Evolutionary conservation across 495 filamentous ascomycete species (phyloP).

Genomic region (Oidiodendron maius): DNA sequence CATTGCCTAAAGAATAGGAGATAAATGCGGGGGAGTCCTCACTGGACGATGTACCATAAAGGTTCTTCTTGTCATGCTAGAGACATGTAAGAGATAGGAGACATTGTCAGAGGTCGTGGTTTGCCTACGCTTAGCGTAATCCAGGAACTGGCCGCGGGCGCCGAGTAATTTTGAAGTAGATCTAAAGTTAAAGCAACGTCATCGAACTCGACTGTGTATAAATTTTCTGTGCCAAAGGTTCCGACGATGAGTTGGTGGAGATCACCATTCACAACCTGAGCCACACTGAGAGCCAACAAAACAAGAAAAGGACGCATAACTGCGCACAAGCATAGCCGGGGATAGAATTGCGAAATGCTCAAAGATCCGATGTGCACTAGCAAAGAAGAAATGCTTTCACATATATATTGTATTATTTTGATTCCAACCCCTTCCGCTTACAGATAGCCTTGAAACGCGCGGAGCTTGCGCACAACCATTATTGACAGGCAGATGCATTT

Average conservation of each 20-base stretch:
- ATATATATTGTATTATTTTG: too few species aligned
- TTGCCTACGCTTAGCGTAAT: slow-evolving; percentile 29
- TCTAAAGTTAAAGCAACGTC: slow-evolving; percentile 21
- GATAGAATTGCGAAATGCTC: too few species aligned
- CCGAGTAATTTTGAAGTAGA: slow-evolving; percentile 15
- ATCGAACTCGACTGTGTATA: slow-evolving; percentile 29
- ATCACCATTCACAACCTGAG: slow-evolving; percentile 9
- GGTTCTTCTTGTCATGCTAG: slow-evolving; percentile 30
- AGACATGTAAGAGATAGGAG: neutral
- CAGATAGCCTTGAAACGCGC: too few species aligned
- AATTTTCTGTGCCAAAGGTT: slow-evolving; percentile 23
- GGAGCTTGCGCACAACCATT: too few species aligned
- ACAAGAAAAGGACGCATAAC: neutral
- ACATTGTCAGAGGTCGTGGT: neutral
- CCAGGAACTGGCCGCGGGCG: slow-evolving; percentile 26
- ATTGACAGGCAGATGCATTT: too few species aligned
- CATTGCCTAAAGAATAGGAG: slow-evolving; percentile 44
- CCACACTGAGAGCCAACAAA: neutral
- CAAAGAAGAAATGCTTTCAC: too few species aligned
- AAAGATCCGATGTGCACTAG: too few species aligned
- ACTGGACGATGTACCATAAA: slow-evolving; percentile 27
- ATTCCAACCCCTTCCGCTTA: too few species aligned
- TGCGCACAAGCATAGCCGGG: too few species aligned
- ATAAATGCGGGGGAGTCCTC: slow-evolving; percentile 21
- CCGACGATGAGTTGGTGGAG: slow-evolving; percentile 22